These are phyloP conservation scores for Ceratonia siliqua DNA, from an alignment of 306 rosid species.

Conservation along the genomic window DNA sequence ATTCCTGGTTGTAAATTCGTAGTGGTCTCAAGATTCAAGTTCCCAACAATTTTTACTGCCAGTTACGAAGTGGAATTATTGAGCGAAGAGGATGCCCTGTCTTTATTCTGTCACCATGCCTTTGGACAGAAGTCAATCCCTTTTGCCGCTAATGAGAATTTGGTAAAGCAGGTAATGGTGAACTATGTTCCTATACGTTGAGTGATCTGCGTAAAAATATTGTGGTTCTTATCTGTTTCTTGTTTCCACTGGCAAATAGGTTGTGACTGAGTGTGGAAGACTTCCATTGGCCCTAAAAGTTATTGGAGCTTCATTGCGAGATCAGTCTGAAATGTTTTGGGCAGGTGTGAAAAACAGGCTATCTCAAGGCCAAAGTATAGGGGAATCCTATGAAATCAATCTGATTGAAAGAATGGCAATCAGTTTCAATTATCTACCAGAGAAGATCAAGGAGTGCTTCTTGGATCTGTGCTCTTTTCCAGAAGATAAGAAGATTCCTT, in stretches of 20 bases:
- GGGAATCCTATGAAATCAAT: constrained; percentile 68
- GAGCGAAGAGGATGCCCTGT: constrained; percentile 62
- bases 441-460: constrained; percentile 72
- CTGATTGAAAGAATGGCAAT: constrained; percentile 71
- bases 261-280: constrained; percentile 79
- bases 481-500: constrained; percentile 86
- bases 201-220: background rate
- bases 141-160: constrained; percentile 48
- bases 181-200: background rate
- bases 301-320: constrained; percentile 81
- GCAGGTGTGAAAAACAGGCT: constrained; percentile 64
- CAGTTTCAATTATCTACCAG: constrained; percentile 54
- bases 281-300: constrained; percentile 95
- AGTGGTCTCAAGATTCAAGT: constrained; percentile 71
- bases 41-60: constrained; percentile 42
- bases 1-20: constrained; percentile 70
- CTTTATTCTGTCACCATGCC: constrained; percentile 89
- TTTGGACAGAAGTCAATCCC: constrained; percentile 81
- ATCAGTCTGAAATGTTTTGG: constrained; percentile 78
- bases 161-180: constrained; percentile 77
- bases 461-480: constrained; percentile 84
- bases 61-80: constrained; percentile 73
- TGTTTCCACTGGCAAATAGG: constrained; percentile 40
- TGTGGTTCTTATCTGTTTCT: constrained; percentile 6
- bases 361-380: constrained; percentile 70